Base-by-base conservation (phyloP, 2,329 filamentous ascomycete genomes). In the Ampelomyces quisqualis region DNA sequence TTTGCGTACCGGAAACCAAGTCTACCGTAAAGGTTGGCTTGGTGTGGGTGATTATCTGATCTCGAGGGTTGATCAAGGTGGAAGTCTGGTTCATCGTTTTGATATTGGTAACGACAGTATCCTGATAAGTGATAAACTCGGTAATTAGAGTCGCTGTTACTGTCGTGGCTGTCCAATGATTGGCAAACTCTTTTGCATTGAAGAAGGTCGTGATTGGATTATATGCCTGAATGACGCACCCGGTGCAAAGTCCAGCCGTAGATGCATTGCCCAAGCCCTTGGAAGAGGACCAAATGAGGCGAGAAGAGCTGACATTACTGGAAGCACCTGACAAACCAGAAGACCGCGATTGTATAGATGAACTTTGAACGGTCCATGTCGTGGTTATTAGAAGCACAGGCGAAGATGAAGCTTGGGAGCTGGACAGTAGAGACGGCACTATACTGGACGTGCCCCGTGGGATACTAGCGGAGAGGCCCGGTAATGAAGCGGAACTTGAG, bases 71-170 rank as follows among this genome's bases (percentile, higher is more conserved):
- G 0, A 41, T 48, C 10, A 65, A 34, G 1, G 57, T 60, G 15
- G 55, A 55, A 3, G 60, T 65, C 34, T 62, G 51, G 18, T 60
- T 59, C 20, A 62, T 20, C 5, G 60, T 64, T 19, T 44, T 40
- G 2, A 24, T 22, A 19, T 58, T 45, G 3, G 57, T 62, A 8
- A 60, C 44, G 1, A 62, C 40, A 5, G 57, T 59, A 10, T 65
- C 55, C n/a, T 59, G 51, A 20, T 63, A 66, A 2, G 57, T 63
- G 14, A 57, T 46, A 24, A 53, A 53, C 13, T 53, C 39, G 2
- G 48, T 58, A 1, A 65, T 22, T 5, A 64, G 31, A 1, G 60
- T 67, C 21, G 54, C 52, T 9, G 61, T 62, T 3, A 62, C 55
- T 0, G 59, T 49, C 5, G 55, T 35, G 36, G 51, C 56, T 7